A percentile compares a stretch with the other conserved stretches of the same genome.
Conservation (phyloP, 2,329 filamentous ascomycete species). For the Aspergillus thermomutatus region DNA sequence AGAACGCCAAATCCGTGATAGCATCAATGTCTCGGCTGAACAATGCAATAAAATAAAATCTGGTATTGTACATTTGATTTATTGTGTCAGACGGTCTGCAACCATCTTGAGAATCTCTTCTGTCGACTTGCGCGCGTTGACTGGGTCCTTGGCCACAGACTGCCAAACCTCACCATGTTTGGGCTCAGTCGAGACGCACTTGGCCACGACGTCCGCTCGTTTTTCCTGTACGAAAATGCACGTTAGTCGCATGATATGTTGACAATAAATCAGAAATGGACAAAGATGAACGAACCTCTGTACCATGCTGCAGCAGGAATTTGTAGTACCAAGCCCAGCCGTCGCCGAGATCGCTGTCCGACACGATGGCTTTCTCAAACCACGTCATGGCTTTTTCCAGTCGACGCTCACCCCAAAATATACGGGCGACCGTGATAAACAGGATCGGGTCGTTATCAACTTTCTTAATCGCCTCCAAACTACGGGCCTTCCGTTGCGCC, state of each 20-base stretch:
- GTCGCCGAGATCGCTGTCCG: slow-evolving; percentile 85
- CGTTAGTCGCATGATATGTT: not conserved
- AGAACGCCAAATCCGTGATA: slow-evolving; percentile 3
- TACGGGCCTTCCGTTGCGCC: slow-evolving; percentile 86
- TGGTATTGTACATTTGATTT: not conserved
- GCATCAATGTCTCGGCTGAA: not conserved
- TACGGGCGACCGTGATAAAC: slow-evolving; percentile 87
- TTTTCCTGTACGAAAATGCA: slow-evolving; percentile 60
- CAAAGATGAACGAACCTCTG: slow-evolving; percentile 52
- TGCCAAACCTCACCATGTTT: slow-evolving; percentile 94
- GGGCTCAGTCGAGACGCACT: slow-evolving; percentile 80
- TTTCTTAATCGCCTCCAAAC: slow-evolving; percentile 93
- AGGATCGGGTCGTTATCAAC: slow-evolving; percentile 87
- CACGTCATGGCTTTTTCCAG: slow-evolving; percentile 93
- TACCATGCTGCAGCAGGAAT: slow-evolving; percentile 88
- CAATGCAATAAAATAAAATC: not conserved
- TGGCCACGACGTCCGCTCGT: slow-evolving; percentile 74
- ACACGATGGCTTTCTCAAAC: slow-evolving; percentile 92
- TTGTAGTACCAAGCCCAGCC: slow-evolving; percentile 98
- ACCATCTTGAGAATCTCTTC: slow-evolving; percentile 85
- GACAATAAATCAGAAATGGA: not conserved
- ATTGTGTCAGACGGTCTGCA: slow-evolving; percentile 44
- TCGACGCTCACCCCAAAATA: slow-evolving; percentile 91
- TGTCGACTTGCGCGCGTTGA: slow-evolving; percentile 68
- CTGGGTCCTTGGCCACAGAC: slow-evolving; percentile 76